A percentile compares a stretch with the other conserved stretches of the same genome.
These are phyloP conservation scores for Oryza punctata DNA, from an alignment of 176 grass and related monocot species.

Conservation along the genomic window DNA sequence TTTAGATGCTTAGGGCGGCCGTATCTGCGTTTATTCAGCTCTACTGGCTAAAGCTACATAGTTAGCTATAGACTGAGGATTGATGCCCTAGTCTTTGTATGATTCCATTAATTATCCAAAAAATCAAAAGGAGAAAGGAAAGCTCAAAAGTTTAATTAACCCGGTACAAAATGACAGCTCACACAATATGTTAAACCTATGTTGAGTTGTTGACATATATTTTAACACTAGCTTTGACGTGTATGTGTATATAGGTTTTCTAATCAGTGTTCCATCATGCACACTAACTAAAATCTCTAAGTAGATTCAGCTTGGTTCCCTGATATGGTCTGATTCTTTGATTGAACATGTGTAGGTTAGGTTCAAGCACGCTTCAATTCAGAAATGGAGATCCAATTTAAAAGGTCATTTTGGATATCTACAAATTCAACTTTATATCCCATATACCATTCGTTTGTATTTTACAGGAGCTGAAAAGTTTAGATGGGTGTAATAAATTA, in stretches of 20 bases:
- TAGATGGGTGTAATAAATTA: neutral
- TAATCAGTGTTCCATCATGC: constrained; percentile 36
- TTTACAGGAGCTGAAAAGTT: neutral
- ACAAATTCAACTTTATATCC: neutral
- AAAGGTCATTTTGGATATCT: neutral
- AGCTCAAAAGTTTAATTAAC: constrained; percentile 4
- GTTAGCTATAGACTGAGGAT: constrained; percentile 27
- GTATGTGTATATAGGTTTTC: constrained; percentile 3
- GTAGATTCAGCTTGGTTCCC: constrained; percentile 27
- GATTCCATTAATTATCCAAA: constrained; percentile 38
- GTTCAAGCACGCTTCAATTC: neutral
- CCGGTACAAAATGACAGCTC: constrained; percentile 28
- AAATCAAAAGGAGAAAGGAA: constrained; percentile 22
- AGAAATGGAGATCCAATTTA: constrained; percentile 1
- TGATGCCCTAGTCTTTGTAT: constrained; percentile 39
- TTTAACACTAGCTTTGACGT: constrained; percentile 32
- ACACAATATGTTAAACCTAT: neutral
- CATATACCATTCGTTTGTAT: neutral
- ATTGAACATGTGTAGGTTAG: constrained; percentile 28
- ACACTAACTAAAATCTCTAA: constrained; percentile 21
- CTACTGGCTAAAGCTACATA: constrained; percentile 22
- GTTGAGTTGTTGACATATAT: neutral
- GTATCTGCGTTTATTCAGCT: constrained; percentile 37
- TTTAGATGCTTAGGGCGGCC: constrained; percentile 33
- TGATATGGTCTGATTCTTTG: constrained; percentile 20